Conservation (phyloP, 345 rosid species). For the Luvunga scandens region DNA sequence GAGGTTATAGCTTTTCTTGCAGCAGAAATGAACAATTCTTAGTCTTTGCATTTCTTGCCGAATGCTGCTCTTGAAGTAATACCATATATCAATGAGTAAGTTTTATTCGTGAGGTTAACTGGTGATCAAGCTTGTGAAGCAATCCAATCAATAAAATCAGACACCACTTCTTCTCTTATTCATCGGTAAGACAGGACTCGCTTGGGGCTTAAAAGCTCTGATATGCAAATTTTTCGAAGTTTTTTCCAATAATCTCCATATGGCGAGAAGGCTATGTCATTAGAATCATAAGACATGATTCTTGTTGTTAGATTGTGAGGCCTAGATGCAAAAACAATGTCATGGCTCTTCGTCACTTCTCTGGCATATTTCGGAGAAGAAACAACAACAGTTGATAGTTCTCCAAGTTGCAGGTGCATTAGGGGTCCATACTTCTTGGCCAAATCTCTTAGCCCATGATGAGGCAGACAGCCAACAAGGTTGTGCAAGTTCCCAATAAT, state of each 20-base stretch:
- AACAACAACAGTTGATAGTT: slow-evolving; percentile 23
- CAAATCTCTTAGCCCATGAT: slow-evolving; percentile 10
- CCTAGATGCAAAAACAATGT: slow-evolving; percentile 26
- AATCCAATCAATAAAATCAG: neutral
- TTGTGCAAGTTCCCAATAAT: neutral
- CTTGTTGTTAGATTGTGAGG: slow-evolving; percentile 22
- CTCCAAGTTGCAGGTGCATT: slow-evolving; percentile 38
- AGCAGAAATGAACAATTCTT: neutral
- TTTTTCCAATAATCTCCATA: neutral
- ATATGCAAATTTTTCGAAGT: neutral
- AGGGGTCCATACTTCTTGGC: slow-evolving; percentile 29
- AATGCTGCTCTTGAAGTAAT: neutral
- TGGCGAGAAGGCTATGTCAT: neutral
- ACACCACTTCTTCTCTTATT: neutral
- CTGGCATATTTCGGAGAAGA: slow-evolving; percentile 27
- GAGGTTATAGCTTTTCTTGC: neutral
- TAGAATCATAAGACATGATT: slow-evolving; percentile 23
- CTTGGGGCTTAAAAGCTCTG: neutral
- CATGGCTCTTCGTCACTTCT: slow-evolving; percentile 30
- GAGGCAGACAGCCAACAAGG: slow-evolving; percentile 26
- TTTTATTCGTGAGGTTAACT: neutral
- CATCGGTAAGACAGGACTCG: neutral
- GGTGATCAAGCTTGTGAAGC: neutral
- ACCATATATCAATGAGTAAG: neutral
- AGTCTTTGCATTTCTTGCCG: neutral